Base-by-base conservation (phyloP, 2,329 filamentous ascomycete genomes). In the Xylaria sp. region DNA sequence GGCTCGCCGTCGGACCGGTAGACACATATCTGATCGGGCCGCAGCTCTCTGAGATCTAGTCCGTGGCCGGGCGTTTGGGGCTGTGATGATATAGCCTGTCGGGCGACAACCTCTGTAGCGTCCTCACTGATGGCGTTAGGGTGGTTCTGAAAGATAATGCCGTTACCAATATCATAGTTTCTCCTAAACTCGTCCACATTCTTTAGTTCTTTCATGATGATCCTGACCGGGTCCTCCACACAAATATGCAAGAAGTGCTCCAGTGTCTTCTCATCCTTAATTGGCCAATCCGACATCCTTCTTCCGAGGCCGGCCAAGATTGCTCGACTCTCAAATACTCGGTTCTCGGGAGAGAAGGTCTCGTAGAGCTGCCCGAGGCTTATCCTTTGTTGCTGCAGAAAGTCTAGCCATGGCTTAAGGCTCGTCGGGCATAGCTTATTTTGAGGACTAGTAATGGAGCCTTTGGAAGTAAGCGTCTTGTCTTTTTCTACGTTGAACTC, bases 81-180 rank as follows among this genome's bases (percentile, higher is more conserved):
- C 27, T 58, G 66, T 64, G 33, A 51, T 22, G 44, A 33, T 31
- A 25, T 15, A 59, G 61, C 50, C 31, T 65, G 38, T 44, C 60
- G 64, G 7, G 29, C 36, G 20, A 66, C 15, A 54, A 69, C 68
- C 59, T 70, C 69, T 31, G 72, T 63, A 1, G 72, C 61, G 1
- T 63, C 17, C 7, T 79, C 74, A 69, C 73, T 75, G 4, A 79
- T 58, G 1, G 69, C 71, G 62, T 74, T 58, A 1, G 65, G 69
- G 33, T 77, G 70, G 58, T 78, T 79, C 61, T 79, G 69, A 44
- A 80, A 79, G 11, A 77, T 17, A 25, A 80, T 71, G 4, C 77
- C 73, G 44, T 74, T 57, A 13, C 72, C 73, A 1, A 80, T 31
- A 13, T 74, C 39, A 39, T 78, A 79, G 1, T 33, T 67, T 33